Conservation (phyloP, 2,329 filamentous ascomycete species). For the Neonectria coccinea region DNA sequence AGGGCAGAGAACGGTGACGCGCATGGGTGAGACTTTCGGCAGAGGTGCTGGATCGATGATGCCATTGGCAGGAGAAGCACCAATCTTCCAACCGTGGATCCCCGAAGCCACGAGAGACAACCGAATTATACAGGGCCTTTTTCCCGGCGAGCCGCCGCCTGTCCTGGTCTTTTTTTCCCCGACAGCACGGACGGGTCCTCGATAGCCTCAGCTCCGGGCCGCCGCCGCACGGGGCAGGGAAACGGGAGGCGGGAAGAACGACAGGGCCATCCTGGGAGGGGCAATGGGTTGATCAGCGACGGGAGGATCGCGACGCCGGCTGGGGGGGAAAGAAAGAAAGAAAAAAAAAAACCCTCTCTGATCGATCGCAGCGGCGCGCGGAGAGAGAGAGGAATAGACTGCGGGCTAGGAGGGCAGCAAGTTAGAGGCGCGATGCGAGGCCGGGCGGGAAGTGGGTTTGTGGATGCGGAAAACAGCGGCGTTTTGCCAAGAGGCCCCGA, state of each 20-base stretch:
- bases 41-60: constrained; percentile 36
- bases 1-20: constrained; percentile 17
- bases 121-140: constrained; percentile 1
- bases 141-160: too few species aligned
- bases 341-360: too few species aligned
- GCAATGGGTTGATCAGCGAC: background rate
- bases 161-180: background rate
- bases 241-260: background rate
- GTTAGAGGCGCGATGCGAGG: constrained; percentile 23
- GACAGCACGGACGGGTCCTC: background rate
- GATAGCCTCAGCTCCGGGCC: background rate
- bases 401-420: too few species aligned
- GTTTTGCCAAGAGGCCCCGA: constrained; percentile 10
- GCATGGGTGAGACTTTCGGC: constrained; percentile 34
- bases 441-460: constrained; percentile 38
- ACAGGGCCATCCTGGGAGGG: background rate
- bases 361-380: background rate
- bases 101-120: constrained; percentile 19
- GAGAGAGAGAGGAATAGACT: background rate
- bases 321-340: background rate
- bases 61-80: constrained; percentile 21
- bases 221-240: background rate
- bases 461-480: constrained; percentile 13
- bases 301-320: background rate
- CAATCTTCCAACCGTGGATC: constrained; percentile 13